These are phyloP conservation scores for Diplodia sapinea DNA, from an alignment of 2,329 filamentous ascomycete genomes.

Conservation along the genomic window DNA sequence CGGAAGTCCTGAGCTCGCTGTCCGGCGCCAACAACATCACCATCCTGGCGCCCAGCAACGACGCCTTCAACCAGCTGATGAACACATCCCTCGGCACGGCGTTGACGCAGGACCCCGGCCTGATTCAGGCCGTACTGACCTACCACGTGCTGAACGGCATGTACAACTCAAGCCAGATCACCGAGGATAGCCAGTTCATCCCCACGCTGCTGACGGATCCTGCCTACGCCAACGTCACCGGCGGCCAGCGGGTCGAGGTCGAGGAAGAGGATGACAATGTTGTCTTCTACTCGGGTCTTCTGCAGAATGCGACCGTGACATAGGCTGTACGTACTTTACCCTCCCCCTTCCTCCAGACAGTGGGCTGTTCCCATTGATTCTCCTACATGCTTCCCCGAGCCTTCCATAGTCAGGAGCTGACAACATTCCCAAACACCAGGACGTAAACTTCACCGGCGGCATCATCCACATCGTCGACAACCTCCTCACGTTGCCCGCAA, in stretches of 20 bases:
- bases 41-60: slow-evolving; percentile 63
- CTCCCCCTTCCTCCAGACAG: not conserved
- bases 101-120: slow-evolving; percentile 47
- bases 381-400: too few relatives aligned
- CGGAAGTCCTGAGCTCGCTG: slow-evolving; percentile 48
- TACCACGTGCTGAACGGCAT: slow-evolving; percentile 66
- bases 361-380: too few relatives aligned
- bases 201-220: slow-evolving; percentile 58
- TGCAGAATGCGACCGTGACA: slow-evolving; percentile 56
- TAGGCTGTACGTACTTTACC: slow-evolving; percentile 51
- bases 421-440: slow-evolving; percentile 35
- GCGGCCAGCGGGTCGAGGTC: slow-evolving; percentile 63
- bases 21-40: slow-evolving; percentile 58
- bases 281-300: slow-evolving; percentile 60
- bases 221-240: slow-evolving; percentile 63
- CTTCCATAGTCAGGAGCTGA: not conserved
- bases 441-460: slow-evolving; percentile 53
- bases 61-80: slow-evolving; percentile 54
- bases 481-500: slow-evolving; percentile 50
- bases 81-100: slow-evolving; percentile 40
- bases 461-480: slow-evolving; percentile 56
- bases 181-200: slow-evolving; percentile 50
- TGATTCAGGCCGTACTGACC: slow-evolving; percentile 49
- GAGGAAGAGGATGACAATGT: slow-evolving; percentile 51
- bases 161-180: slow-evolving; percentile 48